Evolutionary conservation across 78 protist species (phyloP), one percentile per base, ranked within the genome.

Genomic region (Trichosphaerium sp.): DNA sequence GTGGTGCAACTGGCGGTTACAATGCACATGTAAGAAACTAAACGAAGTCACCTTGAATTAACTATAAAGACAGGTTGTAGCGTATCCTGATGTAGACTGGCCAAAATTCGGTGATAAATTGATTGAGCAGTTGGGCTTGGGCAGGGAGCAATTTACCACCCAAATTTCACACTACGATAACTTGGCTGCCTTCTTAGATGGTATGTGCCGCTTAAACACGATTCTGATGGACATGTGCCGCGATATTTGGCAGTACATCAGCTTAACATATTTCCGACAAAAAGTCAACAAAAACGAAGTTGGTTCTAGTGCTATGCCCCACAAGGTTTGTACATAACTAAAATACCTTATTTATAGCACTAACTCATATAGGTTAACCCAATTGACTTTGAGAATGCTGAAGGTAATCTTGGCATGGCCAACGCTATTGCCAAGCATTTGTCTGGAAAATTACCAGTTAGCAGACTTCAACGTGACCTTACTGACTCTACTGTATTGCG

Each of bases 351-450:
- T n/a, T 6, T 44, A 32, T 68, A n/a, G 43, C 35, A 15, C 37
- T n/a, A 4, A 38, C 4, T n/a, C 5, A 23, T 8, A 4, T 8
- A 57, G 64, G 94, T 89, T 40, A 90, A 90, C 65, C 91, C 95
- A 26, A 85, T 90, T 65, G 95, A 90, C 81, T 90, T 90, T 57
- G 95, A 90, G 63, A 90, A 90, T 65, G 89, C 95, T 1, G 95
- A 90, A 76, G 95, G 95, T 34, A 90, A 90, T 73, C 71, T 90
- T 63, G 95, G 95, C 68, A 55, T 89, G 3, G 95, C 95, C 23
- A 86, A 86, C 59, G 95, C 95, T 1, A 48, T 90, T 37, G 57
- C 78, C 42, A 83, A 80, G 37, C 87, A 78, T 60, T 47, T 90
- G 32, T 52, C 78, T 14, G 54, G 52, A 12, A 90, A 90, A 55